Evolutionary conservation across 73 alveolate species (phyloP), one percentile per base, ranked within the genome.

Genomic region (Paramecium biaurelia): DNA sequence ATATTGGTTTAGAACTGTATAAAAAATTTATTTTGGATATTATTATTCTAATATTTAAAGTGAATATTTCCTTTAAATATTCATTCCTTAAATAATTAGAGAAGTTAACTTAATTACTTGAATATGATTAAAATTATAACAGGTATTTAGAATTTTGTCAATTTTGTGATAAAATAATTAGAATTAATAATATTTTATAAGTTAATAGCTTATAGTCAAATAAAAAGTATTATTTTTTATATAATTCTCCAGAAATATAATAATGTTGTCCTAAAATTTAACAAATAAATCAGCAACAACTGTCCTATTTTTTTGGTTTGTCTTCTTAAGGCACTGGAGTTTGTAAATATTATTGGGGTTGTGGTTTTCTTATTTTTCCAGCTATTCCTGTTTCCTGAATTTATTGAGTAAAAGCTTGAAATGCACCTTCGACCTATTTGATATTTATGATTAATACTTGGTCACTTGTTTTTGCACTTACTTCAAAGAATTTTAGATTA

Each of bases 381-480:
- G 86, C 58, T 5, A 38, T 42, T 32, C 59, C 56, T 32, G 38
- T 72, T 18, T 72, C 86, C 38, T 35, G 38, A 28, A 72, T 72
- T 72, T 14, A 21, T 14, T 30, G 38, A 28, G 86, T 72, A 42
- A 72, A 72, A 2, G 38, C 86, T 72, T 72, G 45, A 24, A 72
- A 72, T 72, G 86, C 86, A 15, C 37, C 32, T 72, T 72, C 86
- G 7, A 72, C 84, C 84, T 63, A 63, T 6, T 10, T 12, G 12
- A 30, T 74, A 37, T 9, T 15, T 8, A 74, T 74, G 18, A 74
- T 74, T 2, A 18, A 53, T 74, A 74, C 90, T 43, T 79, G 56
- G 12, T 79, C 90, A 42, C 63, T 26, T 79, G 90, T 79, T 79
- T 79, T 79, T 6, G 90, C 90, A 79, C 76, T 43, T 6, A 79